phyloP scores from a whole-genome alignment of 2,329 filamentous ascomycete genomes.

The Allantophomopsis lycopodina region DNA sequence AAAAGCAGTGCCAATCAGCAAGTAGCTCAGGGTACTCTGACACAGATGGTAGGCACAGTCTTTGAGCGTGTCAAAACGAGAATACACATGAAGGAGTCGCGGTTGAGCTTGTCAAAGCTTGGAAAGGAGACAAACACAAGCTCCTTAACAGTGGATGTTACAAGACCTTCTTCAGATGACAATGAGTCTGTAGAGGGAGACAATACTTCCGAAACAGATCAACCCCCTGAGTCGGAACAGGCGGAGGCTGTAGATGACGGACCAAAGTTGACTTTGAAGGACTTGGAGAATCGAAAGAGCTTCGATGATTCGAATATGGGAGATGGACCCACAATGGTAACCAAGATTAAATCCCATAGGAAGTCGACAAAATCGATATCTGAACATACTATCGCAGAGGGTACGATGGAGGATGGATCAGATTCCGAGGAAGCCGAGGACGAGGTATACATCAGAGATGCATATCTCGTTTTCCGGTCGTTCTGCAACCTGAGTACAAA shows the following conservation, averaged over 20 bases:
- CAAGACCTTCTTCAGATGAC: conserved; percentile 8
- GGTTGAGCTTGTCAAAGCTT: conserved; percentile 33
- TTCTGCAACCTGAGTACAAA: conserved; percentile 98
- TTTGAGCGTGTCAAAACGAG: conserved; percentile 88
- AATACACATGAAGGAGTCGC: conserved; percentile 74
- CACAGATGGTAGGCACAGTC: conserved; percentile 97
- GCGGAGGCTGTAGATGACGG: conserved; percentile 20
- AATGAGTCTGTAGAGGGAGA: conserved; percentile 6
- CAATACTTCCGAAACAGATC: conserved; percentile 7
- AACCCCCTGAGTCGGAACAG: conserved; percentile 6
- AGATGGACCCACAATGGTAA: conserved; percentile 54
- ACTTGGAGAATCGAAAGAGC: conserved; percentile 53
- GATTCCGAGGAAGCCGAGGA: conserved; percentile 63
- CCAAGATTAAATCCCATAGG: conserved; percentile 35
- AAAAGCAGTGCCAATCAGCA: conserved; percentile 92
- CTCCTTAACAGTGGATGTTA: conserved; percentile 15
- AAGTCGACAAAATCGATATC: conserved; percentile 32
- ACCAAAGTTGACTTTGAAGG: conserved; percentile 49
- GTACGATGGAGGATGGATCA: conserved; percentile 36
- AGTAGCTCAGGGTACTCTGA: conserved; percentile 90
- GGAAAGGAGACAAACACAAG: conserved; percentile 15
- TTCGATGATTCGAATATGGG: conserved; percentile 51
- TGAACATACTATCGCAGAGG: conserved; percentile 40
- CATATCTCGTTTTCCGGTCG: conserved; percentile 91
- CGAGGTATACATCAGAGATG: conserved; percentile 93